Percentiles rank a stretch among this genome's conserved stretches.
Evolutionary conservation across 345 rosid genomes (phyloP).

Genomic region (Pugionium dolabratum): DNA sequence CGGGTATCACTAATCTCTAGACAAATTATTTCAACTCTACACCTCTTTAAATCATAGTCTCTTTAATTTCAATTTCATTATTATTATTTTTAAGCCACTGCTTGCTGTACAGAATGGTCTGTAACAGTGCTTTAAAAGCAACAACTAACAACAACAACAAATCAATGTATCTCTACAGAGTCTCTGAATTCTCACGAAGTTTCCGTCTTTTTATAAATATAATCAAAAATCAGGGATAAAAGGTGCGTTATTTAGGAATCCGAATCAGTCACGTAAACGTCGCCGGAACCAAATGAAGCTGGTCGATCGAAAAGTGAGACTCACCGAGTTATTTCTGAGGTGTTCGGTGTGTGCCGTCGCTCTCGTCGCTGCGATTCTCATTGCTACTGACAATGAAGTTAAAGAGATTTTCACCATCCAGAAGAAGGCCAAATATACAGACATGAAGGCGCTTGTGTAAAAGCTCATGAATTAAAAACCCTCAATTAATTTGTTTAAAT

Average conservation of each 20-base stretch:
- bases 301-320: slow-evolving; percentile 64
- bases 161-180: slow-evolving; percentile 1
- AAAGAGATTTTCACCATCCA: slow-evolving; percentile 68
- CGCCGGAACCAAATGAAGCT: slow-evolving; percentile 53
- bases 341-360: slow-evolving; percentile 64
- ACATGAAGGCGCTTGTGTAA: slow-evolving; percentile 97
- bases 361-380: slow-evolving; percentile 62
- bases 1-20: slow-evolving; percentile 27
- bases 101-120: slow-evolving; percentile 19
- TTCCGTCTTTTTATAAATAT: neutral
- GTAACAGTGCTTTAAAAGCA: slow-evolving; percentile 16
- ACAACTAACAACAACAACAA: slow-evolving; percentile 19
- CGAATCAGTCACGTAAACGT: slow-evolving; percentile 75
- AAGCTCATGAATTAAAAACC: slow-evolving; percentile 23
- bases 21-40: slow-evolving; percentile 11
- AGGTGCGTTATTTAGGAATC: slow-evolving; percentile 71
- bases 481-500: neutral
- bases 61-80: neutral
- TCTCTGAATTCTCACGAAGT: slow-evolving; percentile 8
- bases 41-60: slow-evolving; percentile 5
- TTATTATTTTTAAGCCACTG: slow-evolving; percentile 18
- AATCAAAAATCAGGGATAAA: neutral
- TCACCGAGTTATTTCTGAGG: slow-evolving; percentile 76
- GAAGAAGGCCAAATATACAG: slow-evolving; percentile 75
- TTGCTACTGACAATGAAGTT: slow-evolving; percentile 72